Evolutionary conservation across 441 rosid genomes (phyloP), one percentile per base, ranked within the genome.

Genomic region (Geranium incanum): DNA sequence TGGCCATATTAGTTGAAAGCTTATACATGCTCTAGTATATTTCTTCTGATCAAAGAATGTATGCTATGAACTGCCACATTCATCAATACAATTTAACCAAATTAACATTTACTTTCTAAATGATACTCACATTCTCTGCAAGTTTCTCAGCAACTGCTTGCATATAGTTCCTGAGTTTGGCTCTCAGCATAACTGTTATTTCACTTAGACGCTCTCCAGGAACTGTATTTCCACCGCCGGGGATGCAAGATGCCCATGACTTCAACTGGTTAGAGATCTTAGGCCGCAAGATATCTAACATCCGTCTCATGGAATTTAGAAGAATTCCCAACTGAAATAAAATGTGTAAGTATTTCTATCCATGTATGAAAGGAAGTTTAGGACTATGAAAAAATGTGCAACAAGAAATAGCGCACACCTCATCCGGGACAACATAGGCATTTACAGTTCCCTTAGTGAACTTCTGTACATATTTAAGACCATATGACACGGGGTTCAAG

Each of bases 141-240:
- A 95, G 91, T 75, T 92, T 95, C 74, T 89, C 97, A 19, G 89
- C 91, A 60, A 95, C 92, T 38, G 97, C 99, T 78, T 95, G 97
- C 78, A 90, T 83, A 78, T 89, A 95, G 67, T 83, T 84, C 68
- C 99, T 85, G 75, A 89, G 92, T 79, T 92, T 95, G 19, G 99
- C 84, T 81, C 97, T 88, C 75, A 95, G 84, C 96, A 95, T 86
- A 76, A 95, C 97, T 5, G 96, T 86, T 71, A 92, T 96, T 81
- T 90, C 99, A 74, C 96, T 89, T 50, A 95, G 95, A 69, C 91
- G 92, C 74, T 90, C 97, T 5, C 93, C 95, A 55, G 97, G 96
- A 73, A 81, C 96, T 39, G 92, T 76, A 70, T 89, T 88, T 71
- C 96, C 91, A 78, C 86, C 88, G 75, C 72, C 84, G 72, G 98